Evolutionary conservation across 2,329 filamentous ascomycete species (phyloP).

Genomic region (Aspergillus ochraceoroseus): DNA sequence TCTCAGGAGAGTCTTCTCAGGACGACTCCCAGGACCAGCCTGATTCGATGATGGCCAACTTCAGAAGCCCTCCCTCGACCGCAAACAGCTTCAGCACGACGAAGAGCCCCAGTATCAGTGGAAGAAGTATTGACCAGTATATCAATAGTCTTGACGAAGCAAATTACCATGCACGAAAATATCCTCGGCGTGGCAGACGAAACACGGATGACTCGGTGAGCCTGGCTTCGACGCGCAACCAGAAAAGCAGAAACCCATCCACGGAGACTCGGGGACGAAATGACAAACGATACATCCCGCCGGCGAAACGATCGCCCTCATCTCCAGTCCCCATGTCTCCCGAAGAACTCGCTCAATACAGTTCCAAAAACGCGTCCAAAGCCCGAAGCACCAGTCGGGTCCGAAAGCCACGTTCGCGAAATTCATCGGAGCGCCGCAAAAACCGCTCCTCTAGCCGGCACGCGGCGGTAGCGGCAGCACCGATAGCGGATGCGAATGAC

Average conservation of each 20-base stretch:
- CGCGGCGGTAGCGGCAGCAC: slow-evolving; percentile 36
- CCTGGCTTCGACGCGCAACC: slow-evolving; percentile 47
- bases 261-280: slow-evolving; percentile 63
- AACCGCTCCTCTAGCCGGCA: slow-evolving; percentile 44
- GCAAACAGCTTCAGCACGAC: slow-evolving; percentile 47
- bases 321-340: slow-evolving; percentile 94
- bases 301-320: slow-evolving; percentile 79
- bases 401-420: slow-evolving; percentile 39
- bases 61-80: slow-evolving; percentile 37
- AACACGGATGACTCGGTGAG: slow-evolving; percentile 43
- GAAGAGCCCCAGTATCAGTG: slow-evolving; percentile 56
- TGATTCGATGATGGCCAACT: slow-evolving; percentile 48
- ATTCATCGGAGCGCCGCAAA: slow-evolving; percentile 28
- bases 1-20: slow-evolving; percentile 51
- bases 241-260: slow-evolving; percentile 56
- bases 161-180: slow-evolving; percentile 55
- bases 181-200: slow-evolving; percentile 51
- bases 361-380: slow-evolving; percentile 36
- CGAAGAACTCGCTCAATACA: slow-evolving; percentile 60
- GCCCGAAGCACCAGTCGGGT: slow-evolving; percentile 50
- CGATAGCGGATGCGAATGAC: slow-evolving; percentile 25
- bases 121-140: slow-evolving; percentile 71
- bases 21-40: slow-evolving; percentile 48
- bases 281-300: slow-evolving; percentile 62
- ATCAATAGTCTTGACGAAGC: slow-evolving; percentile 81